Evolutionary conservation across 164 flowering plant species (phyloP), one percentile per base, ranked within the genome.

Genomic region (Umbellularia californica): DNA sequence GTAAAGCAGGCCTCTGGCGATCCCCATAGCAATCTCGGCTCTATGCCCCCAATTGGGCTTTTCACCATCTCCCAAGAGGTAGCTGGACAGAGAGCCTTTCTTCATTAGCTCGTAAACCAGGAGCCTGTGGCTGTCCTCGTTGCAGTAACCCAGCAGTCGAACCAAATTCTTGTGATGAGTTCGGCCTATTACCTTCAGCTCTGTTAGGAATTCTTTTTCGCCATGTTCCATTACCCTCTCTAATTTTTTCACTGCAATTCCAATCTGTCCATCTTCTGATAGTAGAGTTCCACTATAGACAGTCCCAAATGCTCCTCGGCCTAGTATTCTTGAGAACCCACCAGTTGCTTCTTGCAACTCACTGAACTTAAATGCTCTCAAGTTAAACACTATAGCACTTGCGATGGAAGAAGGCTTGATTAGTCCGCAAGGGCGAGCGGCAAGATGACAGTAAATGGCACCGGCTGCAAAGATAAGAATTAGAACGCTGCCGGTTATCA

Each of bases 111-210:
- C 79, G 19, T 76, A 80, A 20, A 76, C 82, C 68, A 77, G 6
- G 60, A 80, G 70, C 55, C 82, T 63, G 14, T 80, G 77, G 3
- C 23, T 66, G 50, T 33, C 63, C 50, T 80, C 75, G 14, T 76
- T 55, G 66, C 82, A 2, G 28, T 27, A 27, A 27, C 28, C 28
- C 28, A 27, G 28, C 28, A 27, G 28, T 27, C 28, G 28, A 27
- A 80, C 82, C 17, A 80, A 72, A 23, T 80, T 76, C 74, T 70
- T 76, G 77, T 80, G 82, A 78, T 82, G 75, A 23, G 84, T 80
- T 2, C 67, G 77, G 2, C 82, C 81, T 3, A 80, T 82, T 17
- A 77, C 79, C n/a, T 66, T 78, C 22, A 80, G 70, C 77, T 82
- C 84, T 41, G 79, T 80, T 41, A 62, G 13, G 68, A 82, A 82